Percentiles rank a stretch among this genome's conserved stretches.
phyloP scores from a whole-genome alignment of 192 early-diverging fungal species.

The Coemansia javaensis region DNA sequence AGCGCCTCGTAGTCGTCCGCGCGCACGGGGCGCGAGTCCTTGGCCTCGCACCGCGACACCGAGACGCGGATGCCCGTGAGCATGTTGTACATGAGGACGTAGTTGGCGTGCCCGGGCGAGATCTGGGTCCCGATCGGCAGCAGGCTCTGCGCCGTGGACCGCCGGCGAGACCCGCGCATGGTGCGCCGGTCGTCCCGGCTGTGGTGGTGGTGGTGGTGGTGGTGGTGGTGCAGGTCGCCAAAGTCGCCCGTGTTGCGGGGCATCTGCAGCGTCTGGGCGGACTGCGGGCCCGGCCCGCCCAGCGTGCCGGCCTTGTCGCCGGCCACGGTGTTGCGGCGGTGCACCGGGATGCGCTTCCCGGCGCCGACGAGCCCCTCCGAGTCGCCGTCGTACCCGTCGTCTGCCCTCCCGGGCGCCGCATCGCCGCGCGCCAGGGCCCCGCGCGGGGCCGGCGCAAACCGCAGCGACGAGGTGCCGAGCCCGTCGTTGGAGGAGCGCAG shows the following conservation, averaged over 20 bases:
- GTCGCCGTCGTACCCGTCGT: constrained; percentile 49
- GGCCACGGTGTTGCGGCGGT: constrained; percentile 48
- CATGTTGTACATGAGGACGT: constrained; percentile 98
- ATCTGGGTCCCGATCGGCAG: constrained; percentile 72
- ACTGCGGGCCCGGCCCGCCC: constrained; percentile 1
- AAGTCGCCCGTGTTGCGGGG: constrained; percentile 45
- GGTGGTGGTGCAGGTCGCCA: constrained; percentile 10
- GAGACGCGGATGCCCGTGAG: constrained; percentile 91
- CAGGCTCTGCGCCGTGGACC: constrained; percentile 22
- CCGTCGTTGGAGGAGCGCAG: not conserved
- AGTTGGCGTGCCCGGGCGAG: constrained; percentile 92
- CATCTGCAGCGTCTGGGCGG: constrained; percentile 20
- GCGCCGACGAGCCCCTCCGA: constrained; percentile 23
- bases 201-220: constrained; percentile 21
- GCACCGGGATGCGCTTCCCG: constrained; percentile 22
- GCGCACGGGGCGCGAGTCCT: constrained; percentile 65
- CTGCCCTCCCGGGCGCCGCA: constrained; percentile 7
- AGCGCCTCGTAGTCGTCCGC: constrained; percentile 79
- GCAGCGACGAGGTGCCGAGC: not conserved
- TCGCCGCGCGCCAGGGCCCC: too few species aligned
- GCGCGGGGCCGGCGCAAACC: too few species aligned
- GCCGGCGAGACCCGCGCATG: constrained; percentile 32
- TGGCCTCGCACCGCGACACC: constrained; percentile 82
- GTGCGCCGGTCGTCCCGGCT: constrained; percentile 30
- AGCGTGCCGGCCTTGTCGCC: constrained; percentile 33